Evolutionary conservation across 495 filamentous ascomycete genomes (phyloP).

Genomic region (Neurospora africana): DNA sequence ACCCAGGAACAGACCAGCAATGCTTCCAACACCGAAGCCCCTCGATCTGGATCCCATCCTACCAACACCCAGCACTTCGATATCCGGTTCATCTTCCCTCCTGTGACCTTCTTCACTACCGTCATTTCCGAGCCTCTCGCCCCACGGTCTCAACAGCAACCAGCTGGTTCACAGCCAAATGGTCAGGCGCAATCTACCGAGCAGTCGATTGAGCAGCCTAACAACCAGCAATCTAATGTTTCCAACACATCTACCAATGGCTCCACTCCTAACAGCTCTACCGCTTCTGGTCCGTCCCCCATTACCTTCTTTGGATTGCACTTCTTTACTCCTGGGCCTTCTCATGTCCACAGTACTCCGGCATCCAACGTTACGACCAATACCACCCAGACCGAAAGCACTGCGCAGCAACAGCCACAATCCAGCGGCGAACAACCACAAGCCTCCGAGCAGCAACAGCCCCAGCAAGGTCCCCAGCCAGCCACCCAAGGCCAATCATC

Average conservation of each 20-base stretch:
- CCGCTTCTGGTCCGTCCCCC: not conserved
- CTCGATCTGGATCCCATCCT: not conserved
- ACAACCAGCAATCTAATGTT: not conserved
- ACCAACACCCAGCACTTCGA: not conserved
- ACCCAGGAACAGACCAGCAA: not conserved
- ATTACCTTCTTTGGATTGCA: slow-evolving; percentile 7
- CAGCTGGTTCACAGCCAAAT: not conserved
- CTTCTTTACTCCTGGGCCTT: slow-evolving; percentile 1
- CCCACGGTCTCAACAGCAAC: not conserved
- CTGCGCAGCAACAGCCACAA: not conserved
- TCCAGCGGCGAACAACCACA: not conserved
- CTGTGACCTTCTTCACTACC: slow-evolving; percentile 9
- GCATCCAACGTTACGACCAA: not conserved
- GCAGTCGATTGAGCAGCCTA: not conserved
- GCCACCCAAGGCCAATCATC: not conserved
- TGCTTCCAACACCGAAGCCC: not conserved
- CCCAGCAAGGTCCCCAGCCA: not conserved
- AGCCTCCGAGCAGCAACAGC: not conserved
- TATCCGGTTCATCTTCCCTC: slow-evolving; percentile 6
- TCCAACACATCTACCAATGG: not conserved
- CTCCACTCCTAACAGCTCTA: not conserved
- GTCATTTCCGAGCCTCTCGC: not conserved
- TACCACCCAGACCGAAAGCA: not conserved
- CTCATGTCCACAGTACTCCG: not conserved
- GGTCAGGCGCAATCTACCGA: not conserved